Evolutionary conservation across 2,329 filamentous ascomycete species (phyloP), one percentile per base, ranked within the genome.

Genomic region (Aphanocladium album): DNA sequence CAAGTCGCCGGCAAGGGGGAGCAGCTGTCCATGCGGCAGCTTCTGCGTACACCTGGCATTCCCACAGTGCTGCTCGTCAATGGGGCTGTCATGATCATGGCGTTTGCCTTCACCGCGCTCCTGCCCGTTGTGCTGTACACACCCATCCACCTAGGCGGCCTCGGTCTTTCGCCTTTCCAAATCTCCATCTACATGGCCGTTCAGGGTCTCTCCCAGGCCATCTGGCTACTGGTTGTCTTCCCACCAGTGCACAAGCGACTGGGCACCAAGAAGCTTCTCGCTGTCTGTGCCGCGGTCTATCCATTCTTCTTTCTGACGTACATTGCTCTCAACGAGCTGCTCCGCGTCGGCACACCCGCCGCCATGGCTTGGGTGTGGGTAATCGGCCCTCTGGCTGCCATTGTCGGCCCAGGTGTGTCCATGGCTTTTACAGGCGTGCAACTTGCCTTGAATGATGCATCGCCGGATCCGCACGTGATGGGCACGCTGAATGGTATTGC

Each of bases 351-450:
- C 11, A 74, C 75, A 17, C 70, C 68, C 0, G 68, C 69, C 0
- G 64, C 77, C 1, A 67, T 70, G 1, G 71, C 69, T 0, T 63
- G 72, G 0, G 90, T 91, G 69, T 91, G 88, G 85, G 68, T 81
- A 2, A 2, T 74, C 0, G 70, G 66, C 1, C 64, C 74, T 0
- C 54, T 73, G 11, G 70, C 87, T 12, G 74, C 77, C 0, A n/a
- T 89, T 0, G 11, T 75, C 9, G 87, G 86, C 0, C 80, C 80
- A 14, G 85, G 85, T 1, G 83, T 90, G 0, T 80, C 80, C 53
- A 91, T 90, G 88, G 78, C 81, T 2, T 89, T 89, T 68, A 92
- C 88, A 0, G 86, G 80, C 1, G 80, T 87, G 1, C 89, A 93
- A 76, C 83, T 93, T 9, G 85, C 85, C 0, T 69, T 93, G 35